Evolutionary conservation across 2,329 filamentous ascomycete genomes (phyloP), one percentile per base, ranked within the genome.

Genomic region (Apiospora sp.): DNA sequence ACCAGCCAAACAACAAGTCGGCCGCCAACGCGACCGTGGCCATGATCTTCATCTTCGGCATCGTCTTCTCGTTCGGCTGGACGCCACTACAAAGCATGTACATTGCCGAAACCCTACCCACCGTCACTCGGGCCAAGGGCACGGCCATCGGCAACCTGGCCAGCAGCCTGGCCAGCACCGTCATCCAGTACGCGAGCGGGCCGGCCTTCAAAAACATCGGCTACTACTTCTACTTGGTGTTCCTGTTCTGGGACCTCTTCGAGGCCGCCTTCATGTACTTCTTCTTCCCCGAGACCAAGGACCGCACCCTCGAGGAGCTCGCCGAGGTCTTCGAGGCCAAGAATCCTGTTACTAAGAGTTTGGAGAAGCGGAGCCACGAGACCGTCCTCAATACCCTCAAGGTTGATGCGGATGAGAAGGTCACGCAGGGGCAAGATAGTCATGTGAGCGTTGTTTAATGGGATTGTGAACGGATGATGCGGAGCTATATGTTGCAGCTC

Each of bases 41-140:
- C 10, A 86, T 89, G 73, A 86, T 89, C 64, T 88, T 87, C 75
- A 80, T 89, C 10, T 89, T 88, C 58, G 86, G 86, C 3, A 84
- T 87, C 43, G 84, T 86, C 1, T 88, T 87, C 76, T 86, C 84
- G 0, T 85, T 88, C 34, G 86, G 86, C 1, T 87, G 84, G 84
- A 88, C 86, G 0, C 86, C 87, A 0, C 79, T 88, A 8, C 85
- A 87, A 72, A 83, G 81, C 71, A 85, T 86, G 78, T 87, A 87
- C 75, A 86, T 87, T 24, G 85, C 84, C 5, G 86, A 87, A 73
- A 84, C 82, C 0, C 78, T 87, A 5, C 82, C 83, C 0, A 87
- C 85, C 0, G 77, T 82, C 4, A 87, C 84, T 0, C 81, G 86
- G 5, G 84, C 84, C 73, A 86, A 86, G 78, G 84, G 84, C 6